phyloP scores from a whole-genome alignment of 148 eudicot genomes.

The Bassia scoparia region DNA sequence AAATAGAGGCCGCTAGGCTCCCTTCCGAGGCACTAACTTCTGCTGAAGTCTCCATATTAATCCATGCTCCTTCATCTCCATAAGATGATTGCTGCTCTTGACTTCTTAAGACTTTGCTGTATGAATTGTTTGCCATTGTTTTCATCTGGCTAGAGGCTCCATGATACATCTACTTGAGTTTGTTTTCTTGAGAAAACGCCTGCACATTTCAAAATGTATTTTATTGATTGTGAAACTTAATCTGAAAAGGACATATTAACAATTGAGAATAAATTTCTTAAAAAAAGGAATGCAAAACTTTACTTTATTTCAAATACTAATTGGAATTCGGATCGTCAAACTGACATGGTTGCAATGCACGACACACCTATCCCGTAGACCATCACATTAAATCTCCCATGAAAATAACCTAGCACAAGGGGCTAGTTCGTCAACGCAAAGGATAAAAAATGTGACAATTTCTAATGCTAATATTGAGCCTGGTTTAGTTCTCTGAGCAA shows the following conservation, averaged over 20 bases:
- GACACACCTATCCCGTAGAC: background rate
- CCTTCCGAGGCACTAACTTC: too few relatives aligned
- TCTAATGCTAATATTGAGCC: too few relatives aligned
- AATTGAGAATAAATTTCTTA: background rate
- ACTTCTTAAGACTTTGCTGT: constrained; percentile 33
- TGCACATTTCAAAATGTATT: constrained; percentile 27
- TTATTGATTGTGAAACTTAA: constrained; percentile 1
- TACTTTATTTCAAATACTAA: too few relatives aligned
- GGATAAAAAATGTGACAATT: too few relatives aligned
- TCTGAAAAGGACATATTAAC: background rate
- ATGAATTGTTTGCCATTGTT: constrained; percentile 35
- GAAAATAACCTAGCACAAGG: background rate
- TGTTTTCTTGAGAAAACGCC: constrained; percentile 61
- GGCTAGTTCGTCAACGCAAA: too few relatives aligned
- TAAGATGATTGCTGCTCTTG: constrained; percentile 35
- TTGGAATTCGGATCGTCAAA: background rate
- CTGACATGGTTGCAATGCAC: background rate
- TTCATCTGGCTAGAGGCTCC: constrained; percentile 58
- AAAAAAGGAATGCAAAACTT: background rate
- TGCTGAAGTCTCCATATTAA: too few relatives aligned
- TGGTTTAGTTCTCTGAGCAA: too few relatives aligned
- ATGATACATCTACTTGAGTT: constrained; percentile 43
- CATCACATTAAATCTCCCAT: background rate
- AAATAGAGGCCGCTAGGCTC: too few relatives aligned
- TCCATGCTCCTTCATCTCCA: too few relatives aligned